Conservation (phyloP, 768 basidiomycete species). For the Collybia nuda region DNA sequence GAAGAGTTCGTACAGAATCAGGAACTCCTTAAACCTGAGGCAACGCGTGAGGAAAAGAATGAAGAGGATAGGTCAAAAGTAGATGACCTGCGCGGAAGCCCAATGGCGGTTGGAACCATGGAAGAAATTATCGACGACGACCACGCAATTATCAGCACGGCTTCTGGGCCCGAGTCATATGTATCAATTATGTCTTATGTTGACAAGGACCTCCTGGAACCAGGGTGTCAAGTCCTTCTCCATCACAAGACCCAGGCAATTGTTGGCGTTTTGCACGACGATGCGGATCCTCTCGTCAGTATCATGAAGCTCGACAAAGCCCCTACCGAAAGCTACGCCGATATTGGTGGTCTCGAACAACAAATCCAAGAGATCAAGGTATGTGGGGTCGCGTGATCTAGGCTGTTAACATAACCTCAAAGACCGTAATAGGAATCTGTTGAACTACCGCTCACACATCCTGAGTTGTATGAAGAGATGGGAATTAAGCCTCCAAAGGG, state of each 20-base stretch:
- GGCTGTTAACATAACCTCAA: not conserved
- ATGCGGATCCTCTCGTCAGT: constrained; percentile 92
- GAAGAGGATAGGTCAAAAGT: constrained; percentile 93
- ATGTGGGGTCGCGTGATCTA: constrained; percentile 9
- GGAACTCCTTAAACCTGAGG: constrained; percentile 85
- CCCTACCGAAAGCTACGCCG: constrained; percentile 97
- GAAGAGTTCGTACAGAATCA: constrained; percentile 94
- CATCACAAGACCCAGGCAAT: constrained; percentile 96
- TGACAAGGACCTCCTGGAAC: constrained; percentile 97
- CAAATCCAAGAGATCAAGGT: constrained; percentile 99
- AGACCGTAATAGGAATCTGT: constrained; percentile 80
- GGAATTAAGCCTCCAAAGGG: constrained; percentile 99
- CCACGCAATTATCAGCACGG: constrained; percentile 97
- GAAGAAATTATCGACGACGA: constrained; percentile 99
- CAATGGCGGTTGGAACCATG: constrained; percentile 97
- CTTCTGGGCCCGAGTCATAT: constrained; percentile 94
- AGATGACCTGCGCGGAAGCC: constrained; percentile 91
- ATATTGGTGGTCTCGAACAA: constrained; percentile 93
- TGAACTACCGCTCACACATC: constrained; percentile 95
- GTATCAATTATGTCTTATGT: constrained; percentile 98
- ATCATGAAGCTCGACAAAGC: constrained; percentile 99
- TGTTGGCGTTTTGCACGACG: constrained; percentile 94
- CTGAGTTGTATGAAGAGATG: constrained; percentile 99
- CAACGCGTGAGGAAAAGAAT: constrained; percentile 89
- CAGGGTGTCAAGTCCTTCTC: constrained; percentile 90